Evolutionary conservation across 2,329 filamentous ascomycete genomes (phyloP).

Genomic region (Corniculantispora saksenae): DNA sequence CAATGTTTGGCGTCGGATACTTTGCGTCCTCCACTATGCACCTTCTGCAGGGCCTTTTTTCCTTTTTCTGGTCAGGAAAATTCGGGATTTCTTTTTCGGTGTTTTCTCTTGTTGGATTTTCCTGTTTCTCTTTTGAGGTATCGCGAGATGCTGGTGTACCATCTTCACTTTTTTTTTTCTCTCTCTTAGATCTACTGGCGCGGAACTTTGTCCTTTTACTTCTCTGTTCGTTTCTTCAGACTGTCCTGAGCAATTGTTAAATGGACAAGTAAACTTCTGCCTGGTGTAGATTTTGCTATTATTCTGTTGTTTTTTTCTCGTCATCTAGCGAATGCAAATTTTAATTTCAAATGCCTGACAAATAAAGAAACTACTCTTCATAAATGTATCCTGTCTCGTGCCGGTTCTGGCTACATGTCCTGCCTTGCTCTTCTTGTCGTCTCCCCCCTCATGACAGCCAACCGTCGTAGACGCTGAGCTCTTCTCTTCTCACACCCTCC

Average conservation of each 20-base stretch:
- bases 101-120: not conserved
- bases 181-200: not conserved
- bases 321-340: not conserved
- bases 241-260: not conserved
- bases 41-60: not conserved
- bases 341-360: not conserved
- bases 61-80: not conserved
- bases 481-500: slow-evolving; percentile 60
- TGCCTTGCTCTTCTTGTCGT: not conserved
- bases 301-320: not conserved
- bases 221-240: not conserved
- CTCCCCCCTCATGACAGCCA: slow-evolving; percentile 37
- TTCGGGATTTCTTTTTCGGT: not conserved
- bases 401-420: not conserved
- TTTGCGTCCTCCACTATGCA: not conserved
- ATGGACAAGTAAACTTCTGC: not conserved
- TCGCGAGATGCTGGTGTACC: slow-evolving; percentile 19
- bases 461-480: slow-evolving; percentile 42
- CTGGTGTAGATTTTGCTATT: slow-evolving; percentile 5
- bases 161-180: not conserved
- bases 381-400: not conserved
- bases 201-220: not conserved
- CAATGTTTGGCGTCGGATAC: slow-evolving; percentile 14
- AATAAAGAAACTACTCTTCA: not conserved
- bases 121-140: not conserved